Evolutionary conservation across 495 filamentous ascomycete genomes (phyloP), one percentile per base, ranked within the genome.

Genomic region (Glutinoglossum americanum): DNA sequence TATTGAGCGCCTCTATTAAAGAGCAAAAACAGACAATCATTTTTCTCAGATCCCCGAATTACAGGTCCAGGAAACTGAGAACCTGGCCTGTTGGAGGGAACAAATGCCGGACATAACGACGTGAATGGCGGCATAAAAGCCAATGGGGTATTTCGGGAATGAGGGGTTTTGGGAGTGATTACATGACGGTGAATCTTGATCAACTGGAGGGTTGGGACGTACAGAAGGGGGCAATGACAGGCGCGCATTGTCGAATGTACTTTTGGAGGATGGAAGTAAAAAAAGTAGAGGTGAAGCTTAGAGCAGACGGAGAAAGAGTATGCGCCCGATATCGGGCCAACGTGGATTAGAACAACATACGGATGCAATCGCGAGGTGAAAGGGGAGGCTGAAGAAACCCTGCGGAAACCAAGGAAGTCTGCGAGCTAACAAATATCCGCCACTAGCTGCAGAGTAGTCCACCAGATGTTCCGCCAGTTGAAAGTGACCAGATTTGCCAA

Each of bases 111-210:
- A 21, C 41, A 45, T 45, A 45, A 45, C 2, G n/a, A 23, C 17
- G 41, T 45, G 41, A 6, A 45, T 45, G 17, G n/a, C 41, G 41
- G 41, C 17, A 45, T 5, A 45, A 21, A 19, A 17, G 41, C 41
- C 41, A 45, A 45, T 15, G 30, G 17, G 53, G 53, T 55, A 41
- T 33, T 55, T 23, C 32, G 32, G 32, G 32, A 11, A 11, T 35
- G 32, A 5, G 32, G 32, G 11, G 11, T 5, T 55, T 35, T 57
- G 61, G 67, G 37, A 13, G 37, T 41, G 37, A 41, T 69, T 77
- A 78, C 75, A 78, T 74, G 75, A 78, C 62, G 73, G 75, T 76
- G 75, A 72, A 78, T 78, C 75, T 75, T 72, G 68, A 71, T 67
- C 66, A 68, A 63, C 64, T 65, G 68, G 69, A 64, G 59, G 62